These are phyloP conservation scores for Sporothrix inflata DNA, from an alignment of 2,329 filamentous ascomycete species.

Conservation along the genomic window DNA sequence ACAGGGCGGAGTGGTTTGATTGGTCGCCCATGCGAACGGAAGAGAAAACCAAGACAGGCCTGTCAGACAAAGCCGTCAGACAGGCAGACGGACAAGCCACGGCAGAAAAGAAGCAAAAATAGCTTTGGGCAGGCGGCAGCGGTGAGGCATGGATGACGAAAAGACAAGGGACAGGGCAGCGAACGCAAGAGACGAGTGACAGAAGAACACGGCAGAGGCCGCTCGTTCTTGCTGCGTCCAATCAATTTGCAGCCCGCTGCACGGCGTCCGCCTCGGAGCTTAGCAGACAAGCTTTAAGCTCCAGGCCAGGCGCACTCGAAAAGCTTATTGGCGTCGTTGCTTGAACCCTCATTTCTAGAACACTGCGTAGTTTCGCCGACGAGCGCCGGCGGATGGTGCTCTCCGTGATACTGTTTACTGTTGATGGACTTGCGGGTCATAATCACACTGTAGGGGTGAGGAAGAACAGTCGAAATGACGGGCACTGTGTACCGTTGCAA, in stretches of 20 bases:
- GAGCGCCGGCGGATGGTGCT: background rate
- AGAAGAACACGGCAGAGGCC: background rate
- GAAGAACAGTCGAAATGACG: background rate
- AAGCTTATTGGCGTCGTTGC: background rate
- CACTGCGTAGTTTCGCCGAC: background rate
- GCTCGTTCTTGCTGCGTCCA: background rate
- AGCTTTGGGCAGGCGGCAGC: background rate
- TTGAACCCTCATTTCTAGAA: background rate
- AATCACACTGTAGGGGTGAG: too few relatives aligned
- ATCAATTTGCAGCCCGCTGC: conserved; percentile 12
- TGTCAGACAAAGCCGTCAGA: background rate
- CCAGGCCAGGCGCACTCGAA: background rate
- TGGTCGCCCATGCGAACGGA: background rate
- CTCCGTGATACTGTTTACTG: background rate
- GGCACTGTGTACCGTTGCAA: background rate
- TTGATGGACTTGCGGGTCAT: too few relatives aligned
- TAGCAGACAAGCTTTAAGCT: conserved; percentile 5
- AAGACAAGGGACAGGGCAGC: background rate
- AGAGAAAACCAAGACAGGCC: background rate
- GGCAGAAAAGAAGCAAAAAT: conserved; percentile 4
- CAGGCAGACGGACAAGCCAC: background rate
- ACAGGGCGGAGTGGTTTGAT: background rate
- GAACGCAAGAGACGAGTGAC: background rate
- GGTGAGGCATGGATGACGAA: background rate
- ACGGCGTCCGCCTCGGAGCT: background rate